A percentile compares a stretch with the other conserved stretches of the same genome.
Evolutionary conservation across 1,284 basidiomycete genomes (phyloP).

Genomic region (Apiotrichum brassicae): DNA sequence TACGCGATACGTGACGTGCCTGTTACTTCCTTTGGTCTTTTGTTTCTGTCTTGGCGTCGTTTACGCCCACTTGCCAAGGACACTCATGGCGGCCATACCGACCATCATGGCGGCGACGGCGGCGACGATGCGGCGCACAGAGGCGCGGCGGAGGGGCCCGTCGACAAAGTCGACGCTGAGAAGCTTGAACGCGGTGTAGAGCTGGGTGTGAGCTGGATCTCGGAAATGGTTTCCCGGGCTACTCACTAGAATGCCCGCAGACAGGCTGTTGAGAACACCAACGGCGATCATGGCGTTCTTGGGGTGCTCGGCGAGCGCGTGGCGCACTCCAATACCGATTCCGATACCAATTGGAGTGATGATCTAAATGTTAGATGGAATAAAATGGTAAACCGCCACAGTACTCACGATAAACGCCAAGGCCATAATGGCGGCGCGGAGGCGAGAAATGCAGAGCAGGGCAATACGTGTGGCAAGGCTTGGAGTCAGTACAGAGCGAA

Average conservation of each 20-base stretch:
- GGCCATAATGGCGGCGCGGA: conserved; percentile 20
- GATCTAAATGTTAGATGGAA: too few species aligned
- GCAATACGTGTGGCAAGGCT: conserved; percentile 32
- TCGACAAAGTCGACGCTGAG: conserved; percentile 26
- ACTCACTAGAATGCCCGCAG: conserved; percentile 19
- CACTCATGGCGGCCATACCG: conserved; percentile 39
- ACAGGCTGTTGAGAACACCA: conserved; percentile 35
- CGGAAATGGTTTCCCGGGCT: not conserved
- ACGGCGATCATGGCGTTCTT: conserved; percentile 30
- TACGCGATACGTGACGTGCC: too few species aligned
- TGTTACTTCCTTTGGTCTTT: too few species aligned
- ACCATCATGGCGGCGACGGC: conserved; percentile 24
- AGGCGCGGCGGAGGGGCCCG: conserved; percentile 22
- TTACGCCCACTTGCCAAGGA: conserved; percentile 46
- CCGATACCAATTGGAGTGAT: conserved; percentile 31
- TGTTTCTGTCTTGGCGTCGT: too few species aligned
- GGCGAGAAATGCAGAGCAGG: conserved; percentile 20
- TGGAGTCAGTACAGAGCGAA: not conserved
- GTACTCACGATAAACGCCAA: conserved; percentile 20
- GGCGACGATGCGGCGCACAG: conserved; percentile 15
- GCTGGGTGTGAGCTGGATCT: conserved; percentile 3
- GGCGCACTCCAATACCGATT: conserved; percentile 34
- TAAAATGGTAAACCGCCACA: too few species aligned
- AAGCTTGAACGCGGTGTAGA: conserved; percentile 35
- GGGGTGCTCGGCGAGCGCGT: conserved; percentile 33